These are phyloP conservation scores for Thielaviopsis euricoi DNA, from an alignment of 2,329 filamentous ascomycete species.

Conservation along the genomic window DNA sequence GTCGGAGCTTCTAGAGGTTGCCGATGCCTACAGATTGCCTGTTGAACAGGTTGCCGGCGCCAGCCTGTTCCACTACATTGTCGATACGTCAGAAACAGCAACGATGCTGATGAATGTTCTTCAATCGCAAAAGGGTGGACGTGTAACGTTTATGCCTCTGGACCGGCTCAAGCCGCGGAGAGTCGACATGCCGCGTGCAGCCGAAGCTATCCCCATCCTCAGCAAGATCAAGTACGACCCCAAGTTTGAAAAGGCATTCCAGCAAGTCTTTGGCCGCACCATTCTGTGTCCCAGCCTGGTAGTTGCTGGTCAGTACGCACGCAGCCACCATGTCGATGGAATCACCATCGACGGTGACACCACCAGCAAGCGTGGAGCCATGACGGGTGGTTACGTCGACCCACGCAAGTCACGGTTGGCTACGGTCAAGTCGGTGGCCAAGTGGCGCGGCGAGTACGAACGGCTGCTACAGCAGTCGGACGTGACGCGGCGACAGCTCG, in stretches of 20 bases:
- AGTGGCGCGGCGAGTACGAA: constrained; percentile 62
- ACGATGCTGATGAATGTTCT: constrained; percentile 65
- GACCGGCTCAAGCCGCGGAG: constrained; percentile 59
- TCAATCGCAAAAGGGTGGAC: constrained; percentile 62
- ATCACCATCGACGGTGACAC: constrained; percentile 92
- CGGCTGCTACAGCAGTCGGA: constrained; percentile 43
- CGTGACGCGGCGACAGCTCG: constrained; percentile 53
- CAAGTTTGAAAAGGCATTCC: constrained; percentile 68
- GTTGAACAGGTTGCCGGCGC: constrained; percentile 86
- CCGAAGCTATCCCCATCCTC: constrained; percentile 74
- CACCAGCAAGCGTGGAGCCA: constrained; percentile 83
- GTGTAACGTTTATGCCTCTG: constrained; percentile 88
- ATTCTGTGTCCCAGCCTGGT: constrained; percentile 85
- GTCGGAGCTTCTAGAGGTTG: constrained; percentile 80
- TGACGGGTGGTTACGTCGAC: constrained; percentile 91
- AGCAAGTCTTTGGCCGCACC: constrained; percentile 88
- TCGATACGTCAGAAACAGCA: constrained; percentile 80
- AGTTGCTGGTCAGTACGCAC: constrained; percentile 76
- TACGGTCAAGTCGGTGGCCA: constrained; percentile 58
- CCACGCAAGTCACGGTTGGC: constrained; percentile 73
- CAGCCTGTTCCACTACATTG: constrained; percentile 89
- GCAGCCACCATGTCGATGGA: constrained; percentile 78
- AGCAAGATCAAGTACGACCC: constrained; percentile 68
- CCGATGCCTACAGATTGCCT: constrained; percentile 69
- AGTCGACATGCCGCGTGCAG: constrained; percentile 65